These are phyloP conservation scores for Stephania cephalantha DNA, from an alignment of 164 flowering plant species.

Conservation along the genomic window DNA sequence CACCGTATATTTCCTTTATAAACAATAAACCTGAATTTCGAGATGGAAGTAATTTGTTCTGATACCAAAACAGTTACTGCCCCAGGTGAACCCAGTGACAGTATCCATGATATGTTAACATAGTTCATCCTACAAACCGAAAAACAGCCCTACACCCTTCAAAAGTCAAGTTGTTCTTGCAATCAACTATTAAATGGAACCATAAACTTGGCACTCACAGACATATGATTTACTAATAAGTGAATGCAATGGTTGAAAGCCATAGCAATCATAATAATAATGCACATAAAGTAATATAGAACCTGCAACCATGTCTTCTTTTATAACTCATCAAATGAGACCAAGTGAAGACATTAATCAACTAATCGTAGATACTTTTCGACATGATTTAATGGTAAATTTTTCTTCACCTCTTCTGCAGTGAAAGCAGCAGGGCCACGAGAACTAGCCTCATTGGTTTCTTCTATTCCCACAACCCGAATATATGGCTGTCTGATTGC, in stretches of 20 bases:
- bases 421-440: slow-evolving; percentile 73
- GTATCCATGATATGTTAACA: background rate
- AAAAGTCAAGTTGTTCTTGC: background rate
- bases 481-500: slow-evolving; percentile 98
- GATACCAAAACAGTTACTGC: no score
- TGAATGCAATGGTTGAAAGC: background rate
- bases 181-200: background rate
- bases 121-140: background rate
- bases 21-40: background rate
- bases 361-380: background rate
- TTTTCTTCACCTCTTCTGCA: slow-evolving; percentile 57
- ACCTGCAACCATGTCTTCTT: background rate
- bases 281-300: background rate
- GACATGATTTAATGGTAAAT: background rate
- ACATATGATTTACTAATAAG: background rate
- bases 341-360: background rate
- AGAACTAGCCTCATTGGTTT: slow-evolving; percentile 64
- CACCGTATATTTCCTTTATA: no score
- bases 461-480: slow-evolving; percentile 93
- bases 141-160: background rate
- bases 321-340: background rate
- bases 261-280: background rate
- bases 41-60: background rate
- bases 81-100: background rate
- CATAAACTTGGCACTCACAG: background rate